Conservation (phyloP, 73 alveolate species). For the Tetrahymena elliotti region DNA sequence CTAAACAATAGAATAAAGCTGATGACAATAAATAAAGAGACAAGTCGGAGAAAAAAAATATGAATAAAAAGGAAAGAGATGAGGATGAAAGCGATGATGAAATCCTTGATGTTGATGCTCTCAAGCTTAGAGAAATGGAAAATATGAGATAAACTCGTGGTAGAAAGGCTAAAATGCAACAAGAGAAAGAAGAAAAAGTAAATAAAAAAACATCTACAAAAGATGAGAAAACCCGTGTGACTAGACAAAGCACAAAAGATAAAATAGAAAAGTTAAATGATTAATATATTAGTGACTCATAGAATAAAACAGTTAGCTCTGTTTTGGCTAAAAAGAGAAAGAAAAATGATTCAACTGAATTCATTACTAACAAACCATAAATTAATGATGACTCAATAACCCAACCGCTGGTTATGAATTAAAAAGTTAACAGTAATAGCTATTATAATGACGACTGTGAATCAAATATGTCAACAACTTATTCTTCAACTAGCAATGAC, state of each 20-base stretch:
- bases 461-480: neutral
- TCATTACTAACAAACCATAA: neutral
- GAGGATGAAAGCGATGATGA: neutral
- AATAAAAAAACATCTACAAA: neutral
- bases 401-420: neutral
- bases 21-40: neutral
- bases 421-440: neutral
- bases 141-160: neutral
- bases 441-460: neutral
- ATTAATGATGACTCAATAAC: neutral
- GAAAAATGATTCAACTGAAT: neutral
- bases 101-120: neutral
- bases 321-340: neutral
- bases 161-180: neutral
- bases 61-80: neutral
- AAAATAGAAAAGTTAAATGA: neutral
- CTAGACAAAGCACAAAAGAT: neutral
- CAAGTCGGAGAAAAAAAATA: neutral
- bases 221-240: neutral
- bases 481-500: neutral
- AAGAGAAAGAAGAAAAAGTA: neutral
- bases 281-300: neutral
- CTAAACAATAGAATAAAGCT: neutral
- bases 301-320: neutral
- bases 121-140: neutral